Base-by-base conservation (phyloP, 1,284 basidiomycete species). In the Entoloma clypeatum region DNA sequence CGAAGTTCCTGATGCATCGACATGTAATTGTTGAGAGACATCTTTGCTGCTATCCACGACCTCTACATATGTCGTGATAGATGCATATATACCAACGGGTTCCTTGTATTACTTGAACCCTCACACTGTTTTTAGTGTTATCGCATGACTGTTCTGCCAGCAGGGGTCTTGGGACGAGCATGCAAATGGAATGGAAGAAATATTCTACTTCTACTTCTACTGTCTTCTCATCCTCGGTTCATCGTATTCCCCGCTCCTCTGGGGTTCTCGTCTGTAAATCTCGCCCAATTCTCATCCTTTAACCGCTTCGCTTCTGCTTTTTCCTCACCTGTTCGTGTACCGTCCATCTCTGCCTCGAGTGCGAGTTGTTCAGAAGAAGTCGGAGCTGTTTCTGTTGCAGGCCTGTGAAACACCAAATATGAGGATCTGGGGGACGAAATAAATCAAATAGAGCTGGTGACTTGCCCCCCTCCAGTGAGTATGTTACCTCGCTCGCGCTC, bases 211-310 rank as follows among this genome's bases (percentile, higher is more conserved):
- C 23, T 17, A 34, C 23, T n/a, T 18, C 18, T 26, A 18, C 13
- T 36, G 10, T 11, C 14, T 28, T 9, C 9, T 59, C 40, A 94
- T 43, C 93, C 93, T 42, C 91, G 75, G 61, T 96, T 97, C 89
- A 95, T 93, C 2, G 86, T 94, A 60, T 97, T 97, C 3, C 94
- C 94, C 11, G 84, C 84, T 0, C 93, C 94, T 53, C 74, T 80
- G 7, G 81, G 79, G 62, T 94, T 81, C 13, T 69, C 73, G 44
- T 94, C 92, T 5, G 86, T 90, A 55, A 77, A 95, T 45, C 64
- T 67, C 8, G 90, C 89, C 92, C 92, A 95, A 18, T 79, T 79
- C 59, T 94, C 92, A 47, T 92, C 87, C 59, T 92, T 87, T 52
- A 73, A 69, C 33, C 90, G 67, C 63, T 87, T 85, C 58, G 81